Conservation (phyloP, 306 rosid species). For the Medicago arabica region DNA sequence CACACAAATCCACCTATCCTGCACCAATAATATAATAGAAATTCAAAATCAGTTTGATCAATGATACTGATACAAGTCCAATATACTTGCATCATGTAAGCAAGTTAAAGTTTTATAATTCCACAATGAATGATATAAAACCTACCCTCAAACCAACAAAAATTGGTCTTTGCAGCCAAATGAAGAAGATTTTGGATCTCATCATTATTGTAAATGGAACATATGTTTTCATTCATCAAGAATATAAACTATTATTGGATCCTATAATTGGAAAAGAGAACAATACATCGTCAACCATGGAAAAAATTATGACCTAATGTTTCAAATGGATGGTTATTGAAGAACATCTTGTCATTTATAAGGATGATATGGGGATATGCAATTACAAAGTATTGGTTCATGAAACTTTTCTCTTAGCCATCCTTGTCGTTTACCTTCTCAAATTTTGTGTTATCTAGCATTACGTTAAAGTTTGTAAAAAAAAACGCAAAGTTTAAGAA, state of each 20-base stretch:
- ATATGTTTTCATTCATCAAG: neutral
- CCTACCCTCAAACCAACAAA: neutral
- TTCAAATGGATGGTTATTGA: neutral
- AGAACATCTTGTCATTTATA: neutral
- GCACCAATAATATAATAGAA: neutral
- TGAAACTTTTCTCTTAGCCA: neutral
- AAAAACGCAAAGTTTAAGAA: neutral
- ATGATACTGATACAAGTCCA: neutral
- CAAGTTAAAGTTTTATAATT: neutral
- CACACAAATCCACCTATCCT: neutral
- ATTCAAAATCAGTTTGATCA: neutral
- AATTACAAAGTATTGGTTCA: neutral
- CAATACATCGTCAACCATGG: neutral
- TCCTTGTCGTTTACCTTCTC: neutral
- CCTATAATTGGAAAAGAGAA: neutral
- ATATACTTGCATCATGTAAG: neutral
- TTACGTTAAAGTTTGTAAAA: neutral
- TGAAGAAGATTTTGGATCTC: neutral
- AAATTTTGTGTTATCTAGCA: neutral
- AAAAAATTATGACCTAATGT: neutral
- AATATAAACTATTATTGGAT: neutral
- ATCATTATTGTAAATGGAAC: neutral
- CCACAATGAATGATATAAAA: neutral
- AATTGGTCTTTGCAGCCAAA: neutral
- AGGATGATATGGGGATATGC: neutral